phyloP scores from a whole-genome alignment of 495 filamentous ascomycete species.

The Penicillium odoratum region DNA sequence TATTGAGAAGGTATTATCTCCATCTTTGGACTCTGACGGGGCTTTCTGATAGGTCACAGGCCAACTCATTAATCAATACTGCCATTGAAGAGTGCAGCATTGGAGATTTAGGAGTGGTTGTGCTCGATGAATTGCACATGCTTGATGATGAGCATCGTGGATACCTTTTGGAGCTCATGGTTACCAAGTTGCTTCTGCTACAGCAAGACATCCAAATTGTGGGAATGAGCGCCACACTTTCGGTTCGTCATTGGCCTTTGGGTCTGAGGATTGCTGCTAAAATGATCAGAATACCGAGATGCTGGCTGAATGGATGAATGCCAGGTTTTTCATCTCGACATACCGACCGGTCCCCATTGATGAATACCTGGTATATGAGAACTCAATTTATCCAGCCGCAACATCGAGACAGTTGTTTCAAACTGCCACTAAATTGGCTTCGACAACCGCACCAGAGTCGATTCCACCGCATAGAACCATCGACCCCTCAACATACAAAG shows the following conservation, averaged over 20 bases:
- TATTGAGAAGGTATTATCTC: constrained; percentile 68
- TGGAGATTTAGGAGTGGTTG: constrained; percentile 63
- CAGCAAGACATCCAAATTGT: constrained; percentile 71
- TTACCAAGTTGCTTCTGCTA: constrained; percentile 71
- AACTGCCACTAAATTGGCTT: constrained; percentile 54
- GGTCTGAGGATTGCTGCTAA: constrained; percentile 17
- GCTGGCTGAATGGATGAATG: constrained; percentile 70
- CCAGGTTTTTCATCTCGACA: constrained; percentile 69
- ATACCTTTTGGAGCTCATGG: constrained; percentile 77
- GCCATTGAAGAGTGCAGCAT: constrained; percentile 73
- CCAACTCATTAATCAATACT: constrained; percentile 74
- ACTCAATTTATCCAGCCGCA: constrained; percentile 64
- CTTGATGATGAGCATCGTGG: constrained; percentile 77
- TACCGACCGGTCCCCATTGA: constrained; percentile 75
- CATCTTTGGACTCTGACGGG: background rate
- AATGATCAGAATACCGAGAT: constrained; percentile 62
- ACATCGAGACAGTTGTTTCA: constrained; percentile 63
- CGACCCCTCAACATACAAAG: constrained; percentile 53
- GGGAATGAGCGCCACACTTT: constrained; percentile 81
- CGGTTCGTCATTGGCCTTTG: constrained; percentile 43
- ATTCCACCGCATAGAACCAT: constrained; percentile 52
- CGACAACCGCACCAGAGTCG: constrained; percentile 31
- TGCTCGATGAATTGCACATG: constrained; percentile 83
- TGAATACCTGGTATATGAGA: constrained; percentile 76
- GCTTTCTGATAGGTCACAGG: constrained; percentile 44